Evolutionary conservation across 805 yeast species (phyloP).

Genomic region (Crinitomyces ghanaensis): DNA sequence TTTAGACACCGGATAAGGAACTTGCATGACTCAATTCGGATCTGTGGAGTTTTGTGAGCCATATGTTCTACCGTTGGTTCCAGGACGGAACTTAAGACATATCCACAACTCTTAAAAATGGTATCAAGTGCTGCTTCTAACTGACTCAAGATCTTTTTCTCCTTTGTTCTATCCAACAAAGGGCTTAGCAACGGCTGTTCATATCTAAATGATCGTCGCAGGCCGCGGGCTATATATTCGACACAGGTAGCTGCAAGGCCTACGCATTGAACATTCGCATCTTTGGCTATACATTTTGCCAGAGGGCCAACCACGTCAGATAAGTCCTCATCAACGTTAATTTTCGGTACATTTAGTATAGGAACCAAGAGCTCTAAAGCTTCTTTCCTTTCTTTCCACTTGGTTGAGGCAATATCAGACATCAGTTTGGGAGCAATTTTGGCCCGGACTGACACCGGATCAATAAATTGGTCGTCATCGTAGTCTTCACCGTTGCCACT

Average conservation of each 20-base stretch:
- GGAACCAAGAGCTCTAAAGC: slow-evolving; percentile 49
- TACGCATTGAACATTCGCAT: slow-evolving; percentile 82
- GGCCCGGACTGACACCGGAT: slow-evolving; percentile 54
- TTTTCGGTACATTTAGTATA: slow-evolving; percentile 38
- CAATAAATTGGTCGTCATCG: slow-evolving; percentile 55
- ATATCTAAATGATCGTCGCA: slow-evolving; percentile 47
- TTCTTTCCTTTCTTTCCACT: slow-evolving; percentile 92
- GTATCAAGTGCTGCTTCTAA: slow-evolving; percentile 56
- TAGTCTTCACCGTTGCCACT: slow-evolving; percentile 23
- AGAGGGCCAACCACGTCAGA: slow-evolving; percentile 47
- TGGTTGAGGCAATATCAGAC: slow-evolving; percentile 42
- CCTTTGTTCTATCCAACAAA: slow-evolving; percentile 73
- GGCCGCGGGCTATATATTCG: slow-evolving; percentile 51
- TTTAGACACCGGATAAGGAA: slow-evolving; percentile 55
- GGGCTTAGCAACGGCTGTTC: slow-evolving; percentile 43
- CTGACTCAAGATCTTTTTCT: slow-evolving; percentile 75
- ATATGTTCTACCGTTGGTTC: slow-evolving; percentile 49
- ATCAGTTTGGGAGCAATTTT: slow-evolving; percentile 56
- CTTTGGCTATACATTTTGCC: slow-evolving; percentile 60
- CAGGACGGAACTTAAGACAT: slow-evolving; percentile 43
- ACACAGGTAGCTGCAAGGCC: slow-evolving; percentile 63
- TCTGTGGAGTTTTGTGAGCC: slow-evolving; percentile 74
- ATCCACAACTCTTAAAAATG: slow-evolving; percentile 40
- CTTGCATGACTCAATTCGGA: slow-evolving; percentile 57
- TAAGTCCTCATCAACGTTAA: slow-evolving; percentile 54